These are phyloP conservation scores for Coleophoma cylindrospora DNA, from an alignment of 2,329 filamentous ascomycete genomes.

Conservation along the genomic window DNA sequence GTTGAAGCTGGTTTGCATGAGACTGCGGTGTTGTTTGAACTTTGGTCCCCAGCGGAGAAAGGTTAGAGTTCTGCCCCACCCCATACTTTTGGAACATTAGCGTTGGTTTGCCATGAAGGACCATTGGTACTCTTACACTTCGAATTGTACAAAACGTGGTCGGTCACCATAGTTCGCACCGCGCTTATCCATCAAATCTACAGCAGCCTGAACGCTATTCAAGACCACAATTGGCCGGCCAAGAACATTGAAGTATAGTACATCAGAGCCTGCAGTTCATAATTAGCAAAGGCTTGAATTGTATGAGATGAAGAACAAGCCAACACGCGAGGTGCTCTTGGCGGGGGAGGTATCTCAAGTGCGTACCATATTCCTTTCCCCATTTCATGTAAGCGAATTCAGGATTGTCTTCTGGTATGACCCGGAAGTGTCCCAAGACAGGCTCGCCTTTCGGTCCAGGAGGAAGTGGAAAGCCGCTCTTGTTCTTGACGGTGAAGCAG, in stretches of 20 bases:
- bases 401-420: conserved; percentile 14
- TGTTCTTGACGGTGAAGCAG: conserved; percentile 3
- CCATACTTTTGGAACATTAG: conserved; percentile 14
- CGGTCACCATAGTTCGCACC: conserved; percentile 38
- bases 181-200: conserved; percentile 37
- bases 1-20: conserved; percentile 38
- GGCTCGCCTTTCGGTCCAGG: conserved; percentile 19
- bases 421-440: conserved; percentile 17
- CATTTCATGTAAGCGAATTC: conserved; percentile 18
- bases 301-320: background rate
- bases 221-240: conserved; percentile 33
- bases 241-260: conserved; percentile 2
- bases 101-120: background rate
- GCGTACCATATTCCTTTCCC: conserved; percentile 17
- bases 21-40: conserved; percentile 38
- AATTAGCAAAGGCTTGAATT: background rate
- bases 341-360: background rate
- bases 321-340: too few species aligned
- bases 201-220: conserved; percentile 34
- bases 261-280: conserved; percentile 16
- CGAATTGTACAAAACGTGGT: conserved; percentile 30
- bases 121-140: background rate
- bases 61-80: conserved; percentile 40
- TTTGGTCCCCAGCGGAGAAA: conserved; percentile 37
- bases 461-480: conserved; percentile 12